Evolutionary conservation across 176 grass and related monocot genomes (phyloP), one percentile per base, ranked within the genome.

Genomic region (Triticum turgidum): DNA sequence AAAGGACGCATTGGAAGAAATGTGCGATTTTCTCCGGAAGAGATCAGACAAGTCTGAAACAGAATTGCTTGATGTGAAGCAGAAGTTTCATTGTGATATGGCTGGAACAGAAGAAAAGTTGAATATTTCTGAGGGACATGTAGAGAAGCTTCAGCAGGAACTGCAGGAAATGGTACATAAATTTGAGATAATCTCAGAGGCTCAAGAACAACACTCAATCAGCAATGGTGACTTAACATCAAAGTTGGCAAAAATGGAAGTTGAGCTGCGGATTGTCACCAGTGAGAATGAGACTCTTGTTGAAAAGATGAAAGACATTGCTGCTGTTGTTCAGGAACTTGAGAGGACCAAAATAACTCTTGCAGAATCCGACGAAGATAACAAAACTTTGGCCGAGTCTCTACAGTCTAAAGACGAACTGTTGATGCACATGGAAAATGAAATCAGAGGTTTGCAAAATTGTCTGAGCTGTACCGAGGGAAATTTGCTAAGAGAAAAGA

Each of bases 351-450:
- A 89, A 92, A 42, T 76, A 30, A 81, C n/a, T 56, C 91, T 95
- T 85, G 82, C 75, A 39, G 73, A 87, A 90, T 86, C 67, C 41
- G 87, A 95, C 27, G 88, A 92, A 70, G 79, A 88, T 75, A 84
- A 83, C 65, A 86, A 25, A 73, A 80, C 75, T 79, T 38, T 95
- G 69, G 89, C 81, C 18, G 76, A 85, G 51, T 95, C 90, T 56
- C 73, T 95, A 71, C 89, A 94, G 73, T 92, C 86, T 74, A 91
- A 87, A 89, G 76, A 87, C 71, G 86, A 91, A 70, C 76, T 82
- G 21, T 80, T 90, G 70, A 47, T 67, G 65, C 89, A 93, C 79
- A 91, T 94, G 90, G 89, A 96, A 88, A 99, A 87, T 93, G 90
- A 99, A 88, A 45, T 83, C 83, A 78, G 77, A 65, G 70, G 78